Evolutionary conservation across 768 basidiomycete genomes (phyloP).

Genomic region (Tylopilus subfusipes): DNA sequence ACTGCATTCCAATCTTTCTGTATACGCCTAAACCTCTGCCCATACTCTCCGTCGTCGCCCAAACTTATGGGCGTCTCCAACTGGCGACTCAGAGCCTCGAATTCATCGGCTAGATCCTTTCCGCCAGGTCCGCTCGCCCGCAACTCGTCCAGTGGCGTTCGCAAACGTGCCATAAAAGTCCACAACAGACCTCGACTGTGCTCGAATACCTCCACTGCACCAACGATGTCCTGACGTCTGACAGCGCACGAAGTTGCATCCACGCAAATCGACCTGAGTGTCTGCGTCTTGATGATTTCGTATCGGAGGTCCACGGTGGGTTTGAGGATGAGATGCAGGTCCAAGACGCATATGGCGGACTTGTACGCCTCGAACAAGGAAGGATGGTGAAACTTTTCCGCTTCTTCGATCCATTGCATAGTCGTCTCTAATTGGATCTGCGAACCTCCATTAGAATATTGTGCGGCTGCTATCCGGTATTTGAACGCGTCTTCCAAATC

Average conservation of each 20-base stretch:
- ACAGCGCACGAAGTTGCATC: slow-evolving; percentile 30
- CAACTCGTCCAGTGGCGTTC: slow-evolving; percentile 26
- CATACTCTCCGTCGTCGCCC: slow-evolving; percentile 7
- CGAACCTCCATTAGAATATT: slow-evolving; percentile 18
- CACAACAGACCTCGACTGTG: slow-evolving; percentile 29
- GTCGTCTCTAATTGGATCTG: slow-evolving; percentile 13
- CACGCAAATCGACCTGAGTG: slow-evolving; percentile 13
- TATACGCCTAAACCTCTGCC: slow-evolving; percentile 17
- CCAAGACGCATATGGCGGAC: slow-evolving; percentile 16
- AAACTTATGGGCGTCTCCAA: slow-evolving; percentile 17
- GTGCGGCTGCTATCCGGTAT: slow-evolving; percentile 16
- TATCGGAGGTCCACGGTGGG: slow-evolving; percentile 14
- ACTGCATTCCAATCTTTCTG: slow-evolving; percentile 24
- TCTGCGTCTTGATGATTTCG: slow-evolving; percentile 9
- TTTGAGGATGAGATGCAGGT: slow-evolving; percentile 18
- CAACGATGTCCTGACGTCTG: slow-evolving; percentile 12
- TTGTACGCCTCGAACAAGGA: slow-evolving; percentile 18
- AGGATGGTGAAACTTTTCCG: slow-evolving; percentile 17
- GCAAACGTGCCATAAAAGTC: slow-evolving; percentile 20
- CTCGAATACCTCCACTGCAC: slow-evolving; percentile 36
- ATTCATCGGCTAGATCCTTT: slow-evolving; percentile 15
- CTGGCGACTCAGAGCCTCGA: slow-evolving; percentile 17
- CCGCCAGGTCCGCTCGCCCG: slow-evolving; percentile 7
- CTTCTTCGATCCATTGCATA: slow-evolving; percentile 22
- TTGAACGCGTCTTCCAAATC: slow-evolving; percentile 25